A percentile compares a stretch with the other conserved stretches of the same genome.
These are phyloP conservation scores for Daldinia loculata DNA, from an alignment of 495 filamentous ascomycete species.

Conservation along the genomic window DNA sequence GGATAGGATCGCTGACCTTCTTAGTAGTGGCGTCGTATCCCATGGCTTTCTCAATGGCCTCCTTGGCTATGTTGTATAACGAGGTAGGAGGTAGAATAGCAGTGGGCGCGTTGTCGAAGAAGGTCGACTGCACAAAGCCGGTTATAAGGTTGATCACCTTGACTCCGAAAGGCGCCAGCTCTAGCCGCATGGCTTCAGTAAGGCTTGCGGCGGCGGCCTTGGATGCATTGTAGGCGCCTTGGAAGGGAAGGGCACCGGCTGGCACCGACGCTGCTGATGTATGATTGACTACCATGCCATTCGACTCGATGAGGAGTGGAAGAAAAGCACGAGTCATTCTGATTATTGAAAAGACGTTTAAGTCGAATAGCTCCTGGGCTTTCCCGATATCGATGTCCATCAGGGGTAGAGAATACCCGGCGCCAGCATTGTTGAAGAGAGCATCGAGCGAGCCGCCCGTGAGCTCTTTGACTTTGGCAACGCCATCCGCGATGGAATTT, in stretches of 20 bases:
- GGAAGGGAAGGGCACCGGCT: slow-evolving; percentile 8
- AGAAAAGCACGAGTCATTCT: slow-evolving; percentile 50
- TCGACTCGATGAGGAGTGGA: slow-evolving; percentile 48
- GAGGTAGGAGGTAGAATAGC: neutral
- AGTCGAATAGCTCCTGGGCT: slow-evolving; percentile 49
- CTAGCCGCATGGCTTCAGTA: slow-evolving; percentile 44
- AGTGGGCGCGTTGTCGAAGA: neutral
- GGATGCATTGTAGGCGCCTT: slow-evolving; percentile 43
- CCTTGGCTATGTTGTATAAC: neutral
- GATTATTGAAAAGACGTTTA: slow-evolving; percentile 52
- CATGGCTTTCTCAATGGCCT: neutral
- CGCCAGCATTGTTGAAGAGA: slow-evolving; percentile 57
- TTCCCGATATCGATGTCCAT: slow-evolving; percentile 49
- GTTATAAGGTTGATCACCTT: slow-evolving; percentile 44
- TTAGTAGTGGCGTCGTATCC: neutral
- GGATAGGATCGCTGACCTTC: neutral
- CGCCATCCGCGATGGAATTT: slow-evolving; percentile 21
- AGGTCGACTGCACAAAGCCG: slow-evolving; percentile 14
- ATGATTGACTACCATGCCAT: slow-evolving; percentile 45
- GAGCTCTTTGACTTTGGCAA: slow-evolving; percentile 15
- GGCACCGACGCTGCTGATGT: slow-evolving; percentile 39
- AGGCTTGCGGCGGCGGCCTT: slow-evolving; percentile 47
- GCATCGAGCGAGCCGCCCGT: slow-evolving; percentile 47
- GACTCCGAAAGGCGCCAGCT: slow-evolving; percentile 49
- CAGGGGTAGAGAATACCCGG: slow-evolving; percentile 42